A percentile compares a stretch with the other conserved stretches of the same genome.
These are phyloP conservation scores for Sisymbrium irio DNA, from an alignment of 345 rosid species.

Conservation along the genomic window DNA sequence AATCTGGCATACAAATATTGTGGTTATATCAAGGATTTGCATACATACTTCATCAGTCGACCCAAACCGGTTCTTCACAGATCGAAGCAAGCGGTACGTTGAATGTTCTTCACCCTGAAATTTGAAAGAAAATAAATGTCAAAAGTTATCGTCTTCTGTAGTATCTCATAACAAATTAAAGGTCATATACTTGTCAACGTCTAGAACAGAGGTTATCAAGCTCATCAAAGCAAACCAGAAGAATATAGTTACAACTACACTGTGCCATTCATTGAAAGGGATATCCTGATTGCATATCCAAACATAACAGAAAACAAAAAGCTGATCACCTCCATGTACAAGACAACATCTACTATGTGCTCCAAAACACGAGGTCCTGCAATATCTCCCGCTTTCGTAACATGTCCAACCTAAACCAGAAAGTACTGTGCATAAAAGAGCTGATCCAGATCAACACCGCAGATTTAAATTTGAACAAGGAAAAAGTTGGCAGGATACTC, in stretches of 20 bases:
- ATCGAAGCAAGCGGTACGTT: constrained; percentile 83
- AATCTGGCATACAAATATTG: constrained; percentile 4
- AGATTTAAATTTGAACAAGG: neutral
- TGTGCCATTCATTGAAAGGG: neutral
- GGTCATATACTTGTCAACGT: neutral
- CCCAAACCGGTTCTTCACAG: constrained; percentile 94
- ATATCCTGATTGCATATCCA: neutral
- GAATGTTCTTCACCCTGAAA: constrained; percentile 83
- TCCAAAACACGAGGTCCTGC: constrained; percentile 99
- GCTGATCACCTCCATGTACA: constrained; percentile 85
- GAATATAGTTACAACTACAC: neutral
- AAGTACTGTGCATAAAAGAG: constrained; percentile 8
- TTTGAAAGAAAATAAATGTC: constrained; percentile 3
- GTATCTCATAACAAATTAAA: constrained; percentile 3
- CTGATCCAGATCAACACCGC: neutral
- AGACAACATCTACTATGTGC: constrained; percentile 96
- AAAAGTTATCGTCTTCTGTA: neutral
- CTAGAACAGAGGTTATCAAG: neutral
- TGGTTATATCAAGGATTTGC: constrained; percentile 2
- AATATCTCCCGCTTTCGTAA: constrained; percentile 85
- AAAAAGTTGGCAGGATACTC: constrained; percentile 34
- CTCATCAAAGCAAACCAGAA: constrained; percentile 8
- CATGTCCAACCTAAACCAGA: constrained; percentile 78
- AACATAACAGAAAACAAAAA: constrained; percentile 26
- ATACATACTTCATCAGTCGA: constrained; percentile 80